phyloP scores from a whole-genome alignment of 2,329 filamentous ascomycete genomes.

The Penicillium hesseltinei region DNA sequence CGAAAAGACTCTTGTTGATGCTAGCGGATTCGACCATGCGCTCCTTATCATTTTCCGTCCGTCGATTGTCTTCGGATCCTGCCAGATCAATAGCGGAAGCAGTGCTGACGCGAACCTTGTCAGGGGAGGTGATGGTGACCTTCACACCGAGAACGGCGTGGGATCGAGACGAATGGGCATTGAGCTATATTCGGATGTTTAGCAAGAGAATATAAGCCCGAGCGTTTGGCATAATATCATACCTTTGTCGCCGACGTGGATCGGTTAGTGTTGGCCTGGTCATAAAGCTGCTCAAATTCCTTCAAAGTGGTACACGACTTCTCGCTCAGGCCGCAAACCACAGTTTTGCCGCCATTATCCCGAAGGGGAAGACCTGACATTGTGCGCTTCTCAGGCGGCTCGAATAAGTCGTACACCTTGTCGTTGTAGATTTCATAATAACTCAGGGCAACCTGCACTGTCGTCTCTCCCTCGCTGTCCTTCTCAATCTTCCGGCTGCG shows the following conservation, averaged over 20 bases:
- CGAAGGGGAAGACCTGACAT: slow-evolving; percentile 75
- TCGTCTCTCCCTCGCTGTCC: slow-evolving; percentile 68
- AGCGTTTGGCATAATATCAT: slow-evolving; percentile 2
- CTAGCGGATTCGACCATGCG: slow-evolving; percentile 90
- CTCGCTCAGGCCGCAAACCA: slow-evolving; percentile 83
- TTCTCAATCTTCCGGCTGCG: slow-evolving; percentile 81
- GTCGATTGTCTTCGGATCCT: slow-evolving; percentile 90
- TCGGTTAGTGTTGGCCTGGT: slow-evolving; percentile 86
- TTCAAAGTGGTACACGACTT: slow-evolving; percentile 78
- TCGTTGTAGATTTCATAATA: slow-evolving; percentile 99
- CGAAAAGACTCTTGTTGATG: slow-evolving; percentile 97
- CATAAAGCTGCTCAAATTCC: slow-evolving; percentile 86
- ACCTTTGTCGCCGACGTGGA: slow-evolving; percentile 84
- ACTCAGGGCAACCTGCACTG: slow-evolving; percentile 72
- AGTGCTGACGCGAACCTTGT: slow-evolving; percentile 71
- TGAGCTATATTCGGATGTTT: slow-evolving; percentile 54
- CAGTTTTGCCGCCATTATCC: slow-evolving; percentile 81
- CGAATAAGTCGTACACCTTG: slow-evolving; percentile 87
- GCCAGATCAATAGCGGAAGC: slow-evolving; percentile 93
- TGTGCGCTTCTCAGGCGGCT: slow-evolving; percentile 82
- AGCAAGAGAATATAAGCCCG: slow-evolving; percentile 13
- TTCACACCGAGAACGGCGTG: slow-evolving; percentile 92
- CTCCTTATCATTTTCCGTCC: slow-evolving; percentile 92
- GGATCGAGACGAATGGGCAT: slow-evolving; percentile 83
- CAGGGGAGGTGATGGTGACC: slow-evolving; percentile 70